Evolutionary conservation across 2,329 filamentous ascomycete genomes (phyloP).

Genomic region (Aspergillus sp.): DNA sequence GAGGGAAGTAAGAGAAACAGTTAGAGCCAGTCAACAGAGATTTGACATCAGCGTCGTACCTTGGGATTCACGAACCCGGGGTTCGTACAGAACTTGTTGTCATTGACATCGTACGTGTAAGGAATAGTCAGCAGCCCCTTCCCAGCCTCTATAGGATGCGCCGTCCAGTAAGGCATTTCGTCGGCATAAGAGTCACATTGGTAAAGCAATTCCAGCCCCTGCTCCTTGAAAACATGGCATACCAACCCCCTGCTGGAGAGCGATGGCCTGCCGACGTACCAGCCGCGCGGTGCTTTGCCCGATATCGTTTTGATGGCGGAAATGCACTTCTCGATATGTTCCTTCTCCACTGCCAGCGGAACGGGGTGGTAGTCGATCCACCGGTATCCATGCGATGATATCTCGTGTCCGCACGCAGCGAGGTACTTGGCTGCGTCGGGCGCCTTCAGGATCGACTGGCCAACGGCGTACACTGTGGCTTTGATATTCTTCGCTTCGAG

Average conservation of each 20-base stretch:
- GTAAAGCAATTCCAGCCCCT: slow-evolving; percentile 2
- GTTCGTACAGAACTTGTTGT: slow-evolving; percentile 3
- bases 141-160: not conserved
- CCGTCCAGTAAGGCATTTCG: slow-evolving; percentile 9
- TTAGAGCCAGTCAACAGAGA: too few relatives aligned
- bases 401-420: not conserved
- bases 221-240: not conserved
- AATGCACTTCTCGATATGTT: not conserved
- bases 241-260: not conserved
- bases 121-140: slow-evolving; percentile 6
- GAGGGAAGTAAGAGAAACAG: too few relatives aligned
- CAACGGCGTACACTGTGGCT: slow-evolving; percentile 3
- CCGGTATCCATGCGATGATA: slow-evolving; percentile 5
- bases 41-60: not conserved
- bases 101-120: slow-evolving; percentile 5
- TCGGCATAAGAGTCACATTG: slow-evolving; percentile 6
- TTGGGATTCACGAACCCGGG: slow-evolving; percentile 3
- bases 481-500: not conserved
- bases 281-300: slow-evolving; percentile 1
- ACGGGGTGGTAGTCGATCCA: slow-evolving; percentile 8
- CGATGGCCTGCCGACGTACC: slow-evolving; percentile 2
- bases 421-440: not conserved
- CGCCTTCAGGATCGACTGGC: not conserved
- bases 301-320: not conserved
- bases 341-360: slow-evolving; percentile 3